Conservation (phyloP, 2,329 filamentous ascomycete species). For the Trichophyton schoenleinii region DNA sequence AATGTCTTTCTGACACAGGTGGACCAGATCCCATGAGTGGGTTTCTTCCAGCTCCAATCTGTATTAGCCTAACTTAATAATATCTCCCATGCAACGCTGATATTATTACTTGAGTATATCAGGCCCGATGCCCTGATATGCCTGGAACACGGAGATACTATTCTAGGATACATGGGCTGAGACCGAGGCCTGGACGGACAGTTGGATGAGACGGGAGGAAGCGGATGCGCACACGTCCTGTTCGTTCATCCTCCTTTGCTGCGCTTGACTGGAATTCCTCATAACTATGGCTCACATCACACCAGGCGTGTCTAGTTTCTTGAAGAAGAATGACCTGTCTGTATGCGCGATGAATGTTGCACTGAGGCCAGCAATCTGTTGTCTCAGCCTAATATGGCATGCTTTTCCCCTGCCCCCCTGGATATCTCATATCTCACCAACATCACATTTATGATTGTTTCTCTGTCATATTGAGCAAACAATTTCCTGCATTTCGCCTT, state of each 20-base stretch:
- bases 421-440: neutral
- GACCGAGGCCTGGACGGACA: neutral
- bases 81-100: neutral
- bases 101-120: neutral
- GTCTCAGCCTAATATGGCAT: neutral
- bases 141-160: neutral
- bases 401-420: neutral
- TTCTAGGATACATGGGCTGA: neutral
- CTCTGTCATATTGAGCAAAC: neutral
- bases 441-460: neutral
- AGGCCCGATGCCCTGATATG: neutral
- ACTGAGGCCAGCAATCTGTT: neutral
- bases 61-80: neutral
- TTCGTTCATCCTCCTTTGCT: neutral
- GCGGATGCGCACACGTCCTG: neutral
- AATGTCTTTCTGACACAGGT: constrained; percentile 1
- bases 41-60: neutral
- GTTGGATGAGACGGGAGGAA: neutral
- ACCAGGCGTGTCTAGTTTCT: neutral
- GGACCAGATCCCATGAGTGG: neutral
- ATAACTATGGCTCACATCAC: neutral
- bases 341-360: neutral
- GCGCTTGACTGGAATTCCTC: neutral
- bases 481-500: neutral
- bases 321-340: neutral